Evolutionary conservation across 2,329 filamentous ascomycete species (phyloP).

Genomic region (Sclerotinia borealis): DNA sequence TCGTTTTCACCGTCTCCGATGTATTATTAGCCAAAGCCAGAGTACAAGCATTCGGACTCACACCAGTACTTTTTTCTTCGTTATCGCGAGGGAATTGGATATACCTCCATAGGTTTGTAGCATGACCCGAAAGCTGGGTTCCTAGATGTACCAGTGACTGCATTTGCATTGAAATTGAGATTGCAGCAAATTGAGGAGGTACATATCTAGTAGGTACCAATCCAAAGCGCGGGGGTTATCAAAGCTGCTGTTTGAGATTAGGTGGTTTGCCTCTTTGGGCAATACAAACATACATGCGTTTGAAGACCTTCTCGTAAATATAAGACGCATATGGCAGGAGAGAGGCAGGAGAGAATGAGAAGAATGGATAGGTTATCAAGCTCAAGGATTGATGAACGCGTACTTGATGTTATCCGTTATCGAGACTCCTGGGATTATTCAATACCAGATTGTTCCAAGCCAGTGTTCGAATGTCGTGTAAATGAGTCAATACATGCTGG

Average conservation of each 20-base stretch:
- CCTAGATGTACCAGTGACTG: constrained; percentile 20
- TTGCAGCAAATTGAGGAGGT: constrained; percentile 15
- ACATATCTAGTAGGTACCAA: constrained; percentile 21
- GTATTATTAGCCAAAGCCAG: background rate
- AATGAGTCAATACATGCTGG: constrained; percentile 19
- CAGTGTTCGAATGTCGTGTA: background rate
- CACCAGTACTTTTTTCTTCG: background rate
- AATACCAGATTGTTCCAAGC: background rate
- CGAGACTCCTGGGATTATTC: background rate
- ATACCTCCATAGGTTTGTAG: constrained; percentile 16
- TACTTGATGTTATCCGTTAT: background rate
- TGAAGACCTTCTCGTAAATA: constrained; percentile 24
- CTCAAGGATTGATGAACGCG: background rate
- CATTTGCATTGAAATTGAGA: constrained; percentile 21
- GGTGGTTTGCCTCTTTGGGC: constrained; percentile 10
- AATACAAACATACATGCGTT: constrained; percentile 21
- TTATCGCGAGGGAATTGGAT: background rate
- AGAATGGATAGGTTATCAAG: constrained; percentile 22
- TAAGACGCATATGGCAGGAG: constrained; percentile 26
- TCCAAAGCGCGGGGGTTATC: constrained; percentile 13
- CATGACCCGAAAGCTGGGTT: constrained; percentile 17
- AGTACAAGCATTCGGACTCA: background rate
- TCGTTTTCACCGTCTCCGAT: background rate
- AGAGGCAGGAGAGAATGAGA: constrained; percentile 25
- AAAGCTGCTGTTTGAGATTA: constrained; percentile 7